Conservation (phyloP, 2,329 filamentous ascomycete genomes). For the Aspergillus pseudotamarii region DNA sequence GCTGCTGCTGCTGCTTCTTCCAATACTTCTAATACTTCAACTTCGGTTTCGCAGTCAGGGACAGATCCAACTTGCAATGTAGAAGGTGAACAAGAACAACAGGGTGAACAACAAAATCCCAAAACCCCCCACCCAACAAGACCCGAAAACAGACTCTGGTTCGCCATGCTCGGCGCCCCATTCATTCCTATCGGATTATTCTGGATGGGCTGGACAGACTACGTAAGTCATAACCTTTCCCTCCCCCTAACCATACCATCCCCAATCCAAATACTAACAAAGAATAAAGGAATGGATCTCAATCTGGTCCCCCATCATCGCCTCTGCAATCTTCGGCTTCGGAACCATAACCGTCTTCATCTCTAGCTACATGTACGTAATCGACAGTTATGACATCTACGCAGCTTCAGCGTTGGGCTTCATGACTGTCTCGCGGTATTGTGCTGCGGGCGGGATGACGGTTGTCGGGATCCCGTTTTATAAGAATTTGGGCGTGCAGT, state of each 20-base stretch:
- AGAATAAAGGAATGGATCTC: constrained; percentile 36
- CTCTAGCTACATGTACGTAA: constrained; percentile 59
- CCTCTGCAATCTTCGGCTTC: constrained; percentile 57
- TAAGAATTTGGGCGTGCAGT: constrained; percentile 46
- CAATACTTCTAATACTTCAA: too few relatives aligned
- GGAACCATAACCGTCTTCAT: constrained; percentile 56
- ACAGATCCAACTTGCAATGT: too few relatives aligned
- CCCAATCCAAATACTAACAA: neutral
- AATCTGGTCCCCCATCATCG: constrained; percentile 55
- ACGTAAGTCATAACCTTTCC: constrained; percentile 15
- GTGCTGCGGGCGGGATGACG: constrained; percentile 43
- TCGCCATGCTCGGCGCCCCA: constrained; percentile 55
- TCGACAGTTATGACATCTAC: constrained; percentile 59
- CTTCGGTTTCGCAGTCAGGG: too few relatives aligned
- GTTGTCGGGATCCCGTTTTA: constrained; percentile 44
- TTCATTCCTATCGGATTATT: constrained; percentile 58
- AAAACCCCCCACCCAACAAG: constrained; percentile 21
- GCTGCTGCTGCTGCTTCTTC: constrained; percentile 10
- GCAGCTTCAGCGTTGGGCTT: constrained; percentile 53
- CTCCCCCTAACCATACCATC: neutral
- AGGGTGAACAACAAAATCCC: neutral
- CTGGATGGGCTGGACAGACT: constrained; percentile 61
- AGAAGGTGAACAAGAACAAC: too few relatives aligned
- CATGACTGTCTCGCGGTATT: constrained; percentile 47
- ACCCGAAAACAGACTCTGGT: constrained; percentile 60